These are phyloP conservation scores for Diaporthe aspalathi DNA, from an alignment of 2,329 filamentous ascomycete species.

Conservation along the genomic window DNA sequence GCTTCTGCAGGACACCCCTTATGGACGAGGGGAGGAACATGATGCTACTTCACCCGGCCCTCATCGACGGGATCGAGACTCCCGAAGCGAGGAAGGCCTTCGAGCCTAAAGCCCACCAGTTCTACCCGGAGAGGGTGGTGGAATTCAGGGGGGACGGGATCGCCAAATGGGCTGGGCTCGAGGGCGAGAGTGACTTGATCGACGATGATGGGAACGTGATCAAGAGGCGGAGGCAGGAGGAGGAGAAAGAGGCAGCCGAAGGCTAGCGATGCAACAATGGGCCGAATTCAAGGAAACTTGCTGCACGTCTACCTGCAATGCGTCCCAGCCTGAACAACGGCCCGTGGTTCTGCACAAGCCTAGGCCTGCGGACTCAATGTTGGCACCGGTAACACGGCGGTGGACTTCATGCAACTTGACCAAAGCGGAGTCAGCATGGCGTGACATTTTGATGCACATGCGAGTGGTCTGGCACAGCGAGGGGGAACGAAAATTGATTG, in stretches of 20 bases:
- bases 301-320: too few species aligned
- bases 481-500: background rate
- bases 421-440: background rate
- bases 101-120: slow-evolving; percentile 80
- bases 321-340: too few species aligned
- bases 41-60: slow-evolving; percentile 81
- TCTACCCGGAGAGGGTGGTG: slow-evolving; percentile 80
- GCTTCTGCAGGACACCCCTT: slow-evolving; percentile 79
- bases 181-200: slow-evolving; percentile 53
- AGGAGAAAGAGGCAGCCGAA: background rate
- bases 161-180: slow-evolving; percentile 80
- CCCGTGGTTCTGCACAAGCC: too few species aligned
- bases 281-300: background rate
- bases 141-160: slow-evolving; percentile 78
- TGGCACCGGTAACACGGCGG: background rate
- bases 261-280: too few species aligned
- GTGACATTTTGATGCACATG: background rate
- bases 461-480: too few species aligned
- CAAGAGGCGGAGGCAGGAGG: slow-evolving; percentile 30
- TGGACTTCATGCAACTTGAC: background rate
- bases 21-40: slow-evolving; percentile 92
- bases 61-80: slow-evolving; percentile 72
- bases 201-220: slow-evolving; percentile 44
- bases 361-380: too few species aligned
- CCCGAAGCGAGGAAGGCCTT: slow-evolving; percentile 72